A percentile compares a stretch with the other conserved stretches of the same genome.
These are phyloP conservation scores for Neurospora terricola DNA, from an alignment of 495 filamentous ascomycete genomes.

Conservation along the genomic window DNA sequence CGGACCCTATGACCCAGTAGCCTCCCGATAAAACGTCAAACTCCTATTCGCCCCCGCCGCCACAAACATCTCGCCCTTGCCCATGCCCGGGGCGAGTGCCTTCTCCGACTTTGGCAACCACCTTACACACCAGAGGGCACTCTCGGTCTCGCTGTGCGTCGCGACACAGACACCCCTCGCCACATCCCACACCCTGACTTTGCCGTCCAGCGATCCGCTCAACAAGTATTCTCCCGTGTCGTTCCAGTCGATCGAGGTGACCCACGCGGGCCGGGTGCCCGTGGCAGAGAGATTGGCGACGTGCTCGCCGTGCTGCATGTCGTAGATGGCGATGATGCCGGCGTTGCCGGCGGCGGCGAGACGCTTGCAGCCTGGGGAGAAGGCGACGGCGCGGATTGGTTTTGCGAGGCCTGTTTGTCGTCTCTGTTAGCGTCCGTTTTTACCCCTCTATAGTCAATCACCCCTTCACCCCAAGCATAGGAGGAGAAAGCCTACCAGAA, in stretches of 20 bases:
- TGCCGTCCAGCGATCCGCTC: conserved; percentile 81
- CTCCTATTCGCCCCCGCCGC: conserved; percentile 71
- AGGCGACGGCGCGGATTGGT: conserved; percentile 71
- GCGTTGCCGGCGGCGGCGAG: conserved; percentile 92
- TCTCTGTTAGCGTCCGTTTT: neutral
- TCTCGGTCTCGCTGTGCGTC: conserved; percentile 84
- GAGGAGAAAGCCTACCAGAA: conserved; percentile 36
- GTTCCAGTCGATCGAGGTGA: conserved; percentile 85
- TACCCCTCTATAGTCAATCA: no score
- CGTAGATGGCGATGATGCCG: conserved; percentile 80
- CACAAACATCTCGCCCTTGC: conserved; percentile 74
- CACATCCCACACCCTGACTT: conserved; percentile 90
- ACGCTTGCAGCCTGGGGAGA: conserved; percentile 73
- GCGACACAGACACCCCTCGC: conserved; percentile 76
- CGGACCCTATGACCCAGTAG: conserved; percentile 52
- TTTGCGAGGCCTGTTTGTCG: conserved; percentile 64
- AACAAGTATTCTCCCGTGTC: conserved; percentile 88
- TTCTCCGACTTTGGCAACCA: conserved; percentile 70
- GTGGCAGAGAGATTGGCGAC: conserved; percentile 67
- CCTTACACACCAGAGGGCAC: conserved; percentile 73
- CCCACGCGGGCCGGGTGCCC: conserved; percentile 59
- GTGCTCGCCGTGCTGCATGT: conserved; percentile 84
- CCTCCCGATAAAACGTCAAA: conserved; percentile 86
- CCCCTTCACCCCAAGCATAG: no score
- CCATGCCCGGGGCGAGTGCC: conserved; percentile 29